These are phyloP conservation scores for Yamadazyma triangularis DNA, from an alignment of 1,139 yeast genomes.

Conservation along the genomic window DNA sequence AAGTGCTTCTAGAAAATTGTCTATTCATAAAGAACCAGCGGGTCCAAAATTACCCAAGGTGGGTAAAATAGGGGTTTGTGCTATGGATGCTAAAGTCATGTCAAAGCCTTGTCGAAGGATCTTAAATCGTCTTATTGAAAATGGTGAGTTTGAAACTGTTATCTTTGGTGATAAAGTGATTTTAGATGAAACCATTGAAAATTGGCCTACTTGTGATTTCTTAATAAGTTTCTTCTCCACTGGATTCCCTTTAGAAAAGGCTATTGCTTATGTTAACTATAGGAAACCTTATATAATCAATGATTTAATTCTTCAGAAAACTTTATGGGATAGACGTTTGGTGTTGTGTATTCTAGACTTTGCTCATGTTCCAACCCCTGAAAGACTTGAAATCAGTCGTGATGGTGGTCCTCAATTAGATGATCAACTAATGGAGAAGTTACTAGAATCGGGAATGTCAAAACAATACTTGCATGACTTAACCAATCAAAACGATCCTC, in stretches of 20 bases:
- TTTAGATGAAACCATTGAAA: conserved; percentile 85
- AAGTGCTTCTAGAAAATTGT: conserved; percentile 40
- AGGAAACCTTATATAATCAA: conserved; percentile 88
- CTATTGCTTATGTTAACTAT: conserved; percentile 82
- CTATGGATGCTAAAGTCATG: conserved; percentile 96
- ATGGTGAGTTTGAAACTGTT: conserved; percentile 94
- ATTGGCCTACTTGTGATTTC: conserved; percentile 99
- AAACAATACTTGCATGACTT: conserved; percentile 49
- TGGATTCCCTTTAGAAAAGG: conserved; percentile 96
- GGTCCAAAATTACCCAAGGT: conserved; percentile 62
- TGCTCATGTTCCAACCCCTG: conserved; percentile 84
- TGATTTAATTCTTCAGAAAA: conserved; percentile 86
- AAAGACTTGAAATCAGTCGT: conserved; percentile 80
- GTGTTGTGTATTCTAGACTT: conserved; percentile 80
- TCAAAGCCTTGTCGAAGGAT: conserved; percentile 95
- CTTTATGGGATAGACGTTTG: conserved; percentile 92
- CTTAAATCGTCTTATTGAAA: conserved; percentile 78
- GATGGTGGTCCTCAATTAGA: conserved; percentile 96
- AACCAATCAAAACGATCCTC: conserved; percentile 67
- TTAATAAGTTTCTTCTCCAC: conserved; percentile 88
- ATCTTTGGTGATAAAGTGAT: conserved; percentile 98
- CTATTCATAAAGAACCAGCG: conserved; percentile 37
- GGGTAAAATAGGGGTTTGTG: conserved; percentile 97
- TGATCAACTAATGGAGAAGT: conserved; percentile 46
- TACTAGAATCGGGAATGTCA: conserved; percentile 33